A percentile compares a stretch with the other conserved stretches of the same genome.
Evolutionary conservation across 768 basidiomycete species (phyloP).

Genomic region (Coprinopsis strossmayeri): DNA sequence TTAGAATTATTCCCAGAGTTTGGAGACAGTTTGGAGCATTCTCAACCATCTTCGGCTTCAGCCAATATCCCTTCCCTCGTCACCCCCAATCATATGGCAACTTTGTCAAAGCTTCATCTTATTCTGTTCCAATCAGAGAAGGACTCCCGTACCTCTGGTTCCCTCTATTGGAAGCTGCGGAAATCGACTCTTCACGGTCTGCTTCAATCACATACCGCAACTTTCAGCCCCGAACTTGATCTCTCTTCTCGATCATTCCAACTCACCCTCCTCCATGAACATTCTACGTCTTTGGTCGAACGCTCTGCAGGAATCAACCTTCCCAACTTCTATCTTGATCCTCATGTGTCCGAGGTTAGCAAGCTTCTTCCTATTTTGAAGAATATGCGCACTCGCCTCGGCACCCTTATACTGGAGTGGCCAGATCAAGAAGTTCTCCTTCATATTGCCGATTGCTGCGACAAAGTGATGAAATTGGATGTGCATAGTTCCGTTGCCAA

Average conservation of each 20-base stretch:
- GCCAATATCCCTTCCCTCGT: conserved; percentile 21
- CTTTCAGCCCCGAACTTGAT: conserved; percentile 43
- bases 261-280: conserved; percentile 39
- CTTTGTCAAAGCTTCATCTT: conserved; percentile 44
- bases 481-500: conserved; percentile 74
- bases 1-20: conserved; percentile 80
- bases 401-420: conserved; percentile 67
- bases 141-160: neutral
- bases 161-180: conserved; percentile 19
- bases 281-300: conserved; percentile 10
- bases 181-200: conserved; percentile 25
- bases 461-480: conserved; percentile 52
- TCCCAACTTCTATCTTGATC: conserved; percentile 77
- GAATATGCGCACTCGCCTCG: conserved; percentile 47
- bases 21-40: conserved; percentile 47
- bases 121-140: conserved; percentile 25
- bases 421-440: conserved; percentile 98
- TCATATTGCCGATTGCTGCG: conserved; percentile 68
- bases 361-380: conserved; percentile 50
- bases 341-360: conserved; percentile 66
- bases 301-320: conserved; percentile 14
- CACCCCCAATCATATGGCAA: conserved; percentile 25
- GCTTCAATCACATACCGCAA: conserved; percentile 18
- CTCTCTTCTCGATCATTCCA: conserved; percentile 43
- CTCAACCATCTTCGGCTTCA: conserved; percentile 8